Evolutionary conservation across 306 rosid genomes (phyloP), one percentile per base, ranked within the genome.

Genomic region (Acmispon strigosus): DNA sequence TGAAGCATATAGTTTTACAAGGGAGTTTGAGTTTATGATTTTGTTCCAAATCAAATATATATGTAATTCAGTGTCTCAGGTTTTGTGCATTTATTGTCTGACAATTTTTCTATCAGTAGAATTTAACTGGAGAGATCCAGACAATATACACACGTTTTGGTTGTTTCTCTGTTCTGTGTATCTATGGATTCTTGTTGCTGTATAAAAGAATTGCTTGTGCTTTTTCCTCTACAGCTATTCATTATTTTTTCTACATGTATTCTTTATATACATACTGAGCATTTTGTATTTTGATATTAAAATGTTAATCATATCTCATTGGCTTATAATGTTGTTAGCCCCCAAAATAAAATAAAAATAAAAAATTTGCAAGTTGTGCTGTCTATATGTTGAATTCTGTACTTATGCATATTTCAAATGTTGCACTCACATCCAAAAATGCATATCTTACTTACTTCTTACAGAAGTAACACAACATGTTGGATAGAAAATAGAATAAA

Each of bases 121-220:
- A 70, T 74, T 66, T 77, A 70, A 62, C 86, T 69, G 86, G 82
- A 72, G 62, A 74, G 60, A 20, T 61, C 80, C 80, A 78, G 79
- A 67, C 55, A 66, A 76, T 77, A 70, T 78, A 81, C 79, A 80
- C 69, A 82, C 81, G 62, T 73, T 82, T 57, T 78, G 76, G 72
- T 76, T 51, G 72, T 78, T 61, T 63, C 11, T 62, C 36, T 73
- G 24, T 76, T 58, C 64, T 55, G 51, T 80, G 85, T 66, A 47
- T 55, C 81, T 49, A 37, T 71, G 80, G 62, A 80, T 69, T 84
- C 79, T 59, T 74, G 76, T 75, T 74, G 66, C 76, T 78, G 82
- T 78, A 81, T 86, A 82, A 83, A 90, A 74, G 71, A 72, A 69
- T 47, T 58, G 78, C 67, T 77, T 77, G 85, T 75, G 86, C 34